Conservation (phyloP, 306 rosid species). For the Vigna trinervia region DNA sequence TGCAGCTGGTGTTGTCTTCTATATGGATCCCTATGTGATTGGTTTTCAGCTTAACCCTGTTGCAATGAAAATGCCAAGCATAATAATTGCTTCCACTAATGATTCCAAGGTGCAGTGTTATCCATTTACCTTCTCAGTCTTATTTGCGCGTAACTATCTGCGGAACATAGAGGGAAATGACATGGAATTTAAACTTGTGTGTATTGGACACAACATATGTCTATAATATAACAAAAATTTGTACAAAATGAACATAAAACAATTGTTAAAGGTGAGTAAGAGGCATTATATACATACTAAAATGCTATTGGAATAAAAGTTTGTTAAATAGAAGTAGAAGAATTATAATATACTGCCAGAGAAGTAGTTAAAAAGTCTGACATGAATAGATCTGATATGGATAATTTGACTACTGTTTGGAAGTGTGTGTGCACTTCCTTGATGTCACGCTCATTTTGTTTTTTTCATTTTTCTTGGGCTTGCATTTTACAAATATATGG, state of each 20-base stretch:
- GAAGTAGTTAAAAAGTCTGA: background rate
- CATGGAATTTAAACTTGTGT: background rate
- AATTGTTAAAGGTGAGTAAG: background rate
- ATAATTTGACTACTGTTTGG: background rate
- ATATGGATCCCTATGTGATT: slow-evolving; percentile 88
- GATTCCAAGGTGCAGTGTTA: slow-evolving; percentile 76
- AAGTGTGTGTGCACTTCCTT: background rate
- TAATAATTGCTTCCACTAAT: slow-evolving; percentile 79
- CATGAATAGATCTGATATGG: slow-evolving; percentile 14
- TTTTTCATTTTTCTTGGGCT: background rate
- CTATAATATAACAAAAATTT: background rate
- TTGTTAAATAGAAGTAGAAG: background rate
- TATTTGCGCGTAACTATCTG: background rate
- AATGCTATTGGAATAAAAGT: background rate
- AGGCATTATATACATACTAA: background rate
- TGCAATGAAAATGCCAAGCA: slow-evolving; percentile 82
- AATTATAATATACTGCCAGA: background rate
- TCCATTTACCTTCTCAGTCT: background rate
- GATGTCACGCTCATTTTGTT: background rate
- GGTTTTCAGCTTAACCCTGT: slow-evolving; percentile 93
- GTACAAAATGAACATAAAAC: background rate
- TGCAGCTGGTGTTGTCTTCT: slow-evolving; percentile 90
- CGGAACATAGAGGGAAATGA: background rate
- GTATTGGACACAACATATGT: background rate
- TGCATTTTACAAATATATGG: slow-evolving; percentile 8